Evolutionary conservation across 305 asterid species (phyloP).

Genomic region (Ilex paraguariensis): DNA sequence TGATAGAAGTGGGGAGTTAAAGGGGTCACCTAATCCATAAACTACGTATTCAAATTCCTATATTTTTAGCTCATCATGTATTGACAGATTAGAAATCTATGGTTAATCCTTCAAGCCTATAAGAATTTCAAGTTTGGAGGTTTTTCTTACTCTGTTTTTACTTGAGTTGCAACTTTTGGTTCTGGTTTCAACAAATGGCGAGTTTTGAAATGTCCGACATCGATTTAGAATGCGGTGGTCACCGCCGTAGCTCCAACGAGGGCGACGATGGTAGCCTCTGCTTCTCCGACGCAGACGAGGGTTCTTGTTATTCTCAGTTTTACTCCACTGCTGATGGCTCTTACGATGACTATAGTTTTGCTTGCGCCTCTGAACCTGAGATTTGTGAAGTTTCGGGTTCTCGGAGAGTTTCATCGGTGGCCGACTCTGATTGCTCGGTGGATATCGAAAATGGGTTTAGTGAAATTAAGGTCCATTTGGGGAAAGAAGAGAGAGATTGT

Average conservation of each 20-base stretch:
- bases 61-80: slow-evolving; percentile 10
- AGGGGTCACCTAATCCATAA: slow-evolving; percentile 46
- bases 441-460: slow-evolving; percentile 34
- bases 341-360: slow-evolving; percentile 44
- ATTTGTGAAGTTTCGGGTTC: slow-evolving; percentile 30
- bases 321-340: slow-evolving; percentile 68
- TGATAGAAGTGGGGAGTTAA: slow-evolving; percentile 29
- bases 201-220: slow-evolving; percentile 31
- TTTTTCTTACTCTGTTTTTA: neutral
- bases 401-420: slow-evolving; percentile 31
- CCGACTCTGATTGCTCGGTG: slow-evolving; percentile 38
- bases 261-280: slow-evolving; percentile 24
- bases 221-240: slow-evolving; percentile 60
- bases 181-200: slow-evolving; percentile 32
- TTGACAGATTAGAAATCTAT: slow-evolving; percentile 22
- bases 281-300: slow-evolving; percentile 66
- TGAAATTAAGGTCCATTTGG: slow-evolving; percentile 32
- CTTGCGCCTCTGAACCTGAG: slow-evolving; percentile 31
- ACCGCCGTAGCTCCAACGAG: slow-evolving; percentile 27
- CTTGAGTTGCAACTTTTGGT: slow-evolving; percentile 12
- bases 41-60: slow-evolving; percentile 3
- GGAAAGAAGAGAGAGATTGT: slow-evolving; percentile 55
- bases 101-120: slow-evolving; percentile 16
- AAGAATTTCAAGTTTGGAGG: neutral
- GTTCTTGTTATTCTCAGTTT: slow-evolving; percentile 70